Conservation (phyloP, 352 stramenopile species). For the Phytophthora aleatoria region DNA sequence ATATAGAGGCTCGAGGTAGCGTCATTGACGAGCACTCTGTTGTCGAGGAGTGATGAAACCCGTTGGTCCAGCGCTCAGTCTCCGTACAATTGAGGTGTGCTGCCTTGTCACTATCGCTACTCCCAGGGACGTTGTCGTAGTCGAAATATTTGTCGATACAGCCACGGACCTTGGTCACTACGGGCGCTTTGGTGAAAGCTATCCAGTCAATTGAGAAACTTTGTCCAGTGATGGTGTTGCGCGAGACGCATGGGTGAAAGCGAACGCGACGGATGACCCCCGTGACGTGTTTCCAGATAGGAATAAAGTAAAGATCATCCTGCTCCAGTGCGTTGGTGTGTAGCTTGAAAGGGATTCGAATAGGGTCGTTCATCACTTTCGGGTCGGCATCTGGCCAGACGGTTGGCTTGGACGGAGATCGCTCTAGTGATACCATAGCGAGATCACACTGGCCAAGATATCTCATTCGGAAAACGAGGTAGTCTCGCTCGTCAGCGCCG, state of each 20-base stretch:
- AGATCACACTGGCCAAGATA: constrained; percentile 62
- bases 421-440: constrained; percentile 59
- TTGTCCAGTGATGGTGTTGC: constrained; percentile 43
- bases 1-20: constrained; percentile 65
- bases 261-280: constrained; percentile 65
- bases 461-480: constrained; percentile 66
- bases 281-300: constrained; percentile 63
- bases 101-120: constrained; percentile 12
- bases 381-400: constrained; percentile 41
- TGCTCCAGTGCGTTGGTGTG: constrained; percentile 23
- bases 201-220: constrained; percentile 78
- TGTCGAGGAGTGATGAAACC: constrained; percentile 44
- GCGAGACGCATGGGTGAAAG: constrained; percentile 58
- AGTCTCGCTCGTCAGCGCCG: constrained; percentile 48
- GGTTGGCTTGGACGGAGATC: constrained; percentile 32
- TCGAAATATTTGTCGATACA: constrained; percentile 82
- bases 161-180: constrained; percentile 75
- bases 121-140: constrained; percentile 13
- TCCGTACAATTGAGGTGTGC: constrained; percentile 57
- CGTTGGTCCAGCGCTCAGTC: constrained; percentile 46
- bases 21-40: constrained; percentile 50
- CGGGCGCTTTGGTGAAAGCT: constrained; percentile 68
- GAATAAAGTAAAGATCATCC: constrained; percentile 66
- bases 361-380: constrained; percentile 48
- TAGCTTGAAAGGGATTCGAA: constrained; percentile 61